Evolutionary conservation across 2,329 filamentous ascomycete genomes (phyloP), one percentile per base, ranked within the genome.

Genomic region (Colletotrichum tropicale): DNA sequence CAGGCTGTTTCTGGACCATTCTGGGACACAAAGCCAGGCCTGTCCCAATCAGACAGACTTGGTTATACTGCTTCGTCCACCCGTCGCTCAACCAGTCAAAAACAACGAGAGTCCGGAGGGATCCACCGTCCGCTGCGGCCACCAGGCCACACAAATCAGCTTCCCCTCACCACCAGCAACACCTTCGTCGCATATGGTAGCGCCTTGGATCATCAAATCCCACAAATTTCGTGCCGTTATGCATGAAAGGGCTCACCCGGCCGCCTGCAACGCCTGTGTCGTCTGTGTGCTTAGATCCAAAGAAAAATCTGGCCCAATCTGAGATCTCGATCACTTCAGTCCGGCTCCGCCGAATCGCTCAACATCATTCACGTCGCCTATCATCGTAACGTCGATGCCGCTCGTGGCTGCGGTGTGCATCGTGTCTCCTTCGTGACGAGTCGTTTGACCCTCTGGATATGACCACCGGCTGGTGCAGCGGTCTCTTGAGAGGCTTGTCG

Each of bases 401-500:
- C 72, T 81, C 79, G 61, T 79, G 71, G 60, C 80, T 80, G 52
- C 79, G 81, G 71, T 84, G 81, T 78, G 82, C 81, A 52, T 83
- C 82, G 73, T 81, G 81, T 73, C 82, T 83, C 71, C 84, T 81
- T 71, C 82, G 82, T 30, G 83, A 81, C 61, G 81, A 80, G 48
- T 86, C 83, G 38, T 80, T 81, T 24, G 83, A 82, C 13, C 82
- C 85, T 77, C 86, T 85, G 30, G 86, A 86, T 65, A 92, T 87
- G 38, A 90, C 80, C 18, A 92, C 83, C 10, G 90, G 90, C 75
- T 89, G 87, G 78, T 92, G 90, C 24, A 91, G 84, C 24, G 90
- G 90, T 28, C 90, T 86, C 81, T 91, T 92, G 72, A 92, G 83
- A 66, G 85, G 81, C 78, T 88, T 89, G 69, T 89, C 87, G 21